Base-by-base conservation (phyloP, 2,329 filamentous ascomycete species). In the Aspergillus intermedius region DNA sequence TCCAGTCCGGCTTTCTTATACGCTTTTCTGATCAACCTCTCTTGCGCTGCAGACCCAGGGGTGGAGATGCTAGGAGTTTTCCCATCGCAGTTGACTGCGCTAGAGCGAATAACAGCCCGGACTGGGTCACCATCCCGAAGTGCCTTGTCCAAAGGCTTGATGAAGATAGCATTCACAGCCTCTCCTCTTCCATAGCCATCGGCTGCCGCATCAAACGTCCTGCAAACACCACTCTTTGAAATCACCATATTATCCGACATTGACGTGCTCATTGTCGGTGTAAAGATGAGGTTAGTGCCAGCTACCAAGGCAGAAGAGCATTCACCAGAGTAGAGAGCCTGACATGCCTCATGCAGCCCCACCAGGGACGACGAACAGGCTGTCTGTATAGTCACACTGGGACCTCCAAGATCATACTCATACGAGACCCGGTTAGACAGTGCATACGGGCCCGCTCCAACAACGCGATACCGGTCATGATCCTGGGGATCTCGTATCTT, bases 361-460 rank as follows among this genome's bases (percentile, higher is more conserved):
- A 74, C 70, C n/a, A 68, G 56, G 12, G 68, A 71, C 0, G 67
- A 65, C 0, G 70, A 72, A 44, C 71, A 74, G 7, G 66, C 73
- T 6, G 72, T 73, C 34, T 69, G 65, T n/a, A 71, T 54, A 1
- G 60, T 64, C 22, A 66, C 56, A 37, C 60, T 63, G 0, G 51
- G 58, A 5, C 63, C 62, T 13, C 45, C 44, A 3, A 66, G 44
- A 45, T 67, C 57, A 41, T 52, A 67, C 23, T 58, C 54, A 30
- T 59, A 61, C 2, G 53, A 55, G 3, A 57, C 21, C 15, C 45
- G 44, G 25, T 57, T 59, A 1, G 52, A 23, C 0, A 58, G 32
- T 1, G 51, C 49, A 35, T 51, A 55, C 3, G 47, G 28, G 6
- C 53, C 51, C 0, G 37, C 22, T 1, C 47, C 42, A 9, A 52